A percentile compares a stretch with the other conserved stretches of the same genome.
Conservation (phyloP, 1,284 basidiomycete species). For the Leccinum subrobustum region DNA sequence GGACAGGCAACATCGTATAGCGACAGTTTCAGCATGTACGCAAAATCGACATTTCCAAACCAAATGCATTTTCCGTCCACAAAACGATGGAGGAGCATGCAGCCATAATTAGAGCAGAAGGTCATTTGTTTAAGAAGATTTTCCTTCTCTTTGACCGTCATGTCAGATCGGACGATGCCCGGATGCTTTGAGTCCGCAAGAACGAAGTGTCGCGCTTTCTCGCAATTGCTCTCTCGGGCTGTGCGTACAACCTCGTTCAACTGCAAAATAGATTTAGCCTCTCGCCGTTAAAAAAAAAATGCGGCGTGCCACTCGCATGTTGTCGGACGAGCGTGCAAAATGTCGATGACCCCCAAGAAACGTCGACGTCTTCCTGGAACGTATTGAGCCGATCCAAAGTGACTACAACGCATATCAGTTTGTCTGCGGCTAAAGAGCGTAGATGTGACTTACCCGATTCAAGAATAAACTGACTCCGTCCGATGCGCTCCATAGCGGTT, state of each 20-base stretch:
- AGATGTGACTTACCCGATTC: background rate
- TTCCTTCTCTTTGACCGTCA: background rate
- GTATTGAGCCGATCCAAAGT: background rate
- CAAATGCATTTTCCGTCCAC: background rate
- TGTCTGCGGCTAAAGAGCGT: background rate
- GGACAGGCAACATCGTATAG: background rate
- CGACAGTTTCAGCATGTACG: background rate
- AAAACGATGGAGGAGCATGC: background rate
- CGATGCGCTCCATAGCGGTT: background rate
- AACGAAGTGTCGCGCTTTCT: background rate
- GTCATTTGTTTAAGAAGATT: background rate
- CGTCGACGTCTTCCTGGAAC: background rate
- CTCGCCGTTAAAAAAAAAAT: background rate
- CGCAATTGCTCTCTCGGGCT: background rate
- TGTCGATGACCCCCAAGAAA: background rate
- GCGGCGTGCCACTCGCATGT: background rate
- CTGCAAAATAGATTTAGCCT: background rate
- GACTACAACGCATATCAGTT: background rate
- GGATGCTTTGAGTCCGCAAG: background rate
- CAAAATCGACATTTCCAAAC: background rate
- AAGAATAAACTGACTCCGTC: background rate
- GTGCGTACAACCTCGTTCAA: background rate
- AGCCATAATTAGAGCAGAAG: background rate
- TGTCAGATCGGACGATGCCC: background rate
- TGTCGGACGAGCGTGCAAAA: background rate